Evolutionary conservation across 371 early-diverging fungal species (phyloP).

Genomic region (Rhizomucor pusillus): DNA sequence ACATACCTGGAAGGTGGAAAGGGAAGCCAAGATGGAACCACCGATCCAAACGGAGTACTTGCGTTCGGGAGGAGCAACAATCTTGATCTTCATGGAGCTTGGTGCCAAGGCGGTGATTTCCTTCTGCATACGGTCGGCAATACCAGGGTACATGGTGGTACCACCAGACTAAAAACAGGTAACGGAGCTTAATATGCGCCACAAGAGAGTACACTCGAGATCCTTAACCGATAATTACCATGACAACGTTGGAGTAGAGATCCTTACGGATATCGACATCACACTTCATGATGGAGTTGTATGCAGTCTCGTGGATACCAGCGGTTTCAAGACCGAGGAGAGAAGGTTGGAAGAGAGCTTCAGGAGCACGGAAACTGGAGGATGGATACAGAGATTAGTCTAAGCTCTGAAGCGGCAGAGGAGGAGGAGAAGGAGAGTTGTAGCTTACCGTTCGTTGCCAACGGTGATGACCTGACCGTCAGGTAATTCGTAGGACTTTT

Average conservation of each 20-base stretch:
- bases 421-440: too few species aligned
- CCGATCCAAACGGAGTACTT: conserved; percentile 99
- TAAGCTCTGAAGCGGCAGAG: too few species aligned
- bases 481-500: conserved; percentile 99
- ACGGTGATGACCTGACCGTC: conserved; percentile 99
- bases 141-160: conserved; percentile 95
- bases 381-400: not conserved
- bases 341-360: conserved; percentile 99
- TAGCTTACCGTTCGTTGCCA: conserved; percentile 85
- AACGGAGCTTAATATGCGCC: not conserved
- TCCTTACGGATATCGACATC: conserved; percentile 98
- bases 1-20: conserved; percentile 95
- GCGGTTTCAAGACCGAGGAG: conserved; percentile 88
- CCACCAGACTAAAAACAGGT: conserved; percentile 56
- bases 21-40: conserved; percentile 99
- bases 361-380: conserved; percentile 93
- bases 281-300: conserved; percentile 97
- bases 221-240: conserved; percentile 38
- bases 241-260: conserved; percentile 94
- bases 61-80: conserved; percentile 99
- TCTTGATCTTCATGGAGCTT: conserved; percentile 99
- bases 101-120: conserved; percentile 99
- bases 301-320: conserved; percentile 95
- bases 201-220: not conserved
- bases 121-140: conserved; percentile 97